A percentile compares a stretch with the other conserved stretches of the same genome.
phyloP scores from a whole-genome alignment of 2,329 filamentous ascomycete species.

The Scedosporium minutisporum region DNA sequence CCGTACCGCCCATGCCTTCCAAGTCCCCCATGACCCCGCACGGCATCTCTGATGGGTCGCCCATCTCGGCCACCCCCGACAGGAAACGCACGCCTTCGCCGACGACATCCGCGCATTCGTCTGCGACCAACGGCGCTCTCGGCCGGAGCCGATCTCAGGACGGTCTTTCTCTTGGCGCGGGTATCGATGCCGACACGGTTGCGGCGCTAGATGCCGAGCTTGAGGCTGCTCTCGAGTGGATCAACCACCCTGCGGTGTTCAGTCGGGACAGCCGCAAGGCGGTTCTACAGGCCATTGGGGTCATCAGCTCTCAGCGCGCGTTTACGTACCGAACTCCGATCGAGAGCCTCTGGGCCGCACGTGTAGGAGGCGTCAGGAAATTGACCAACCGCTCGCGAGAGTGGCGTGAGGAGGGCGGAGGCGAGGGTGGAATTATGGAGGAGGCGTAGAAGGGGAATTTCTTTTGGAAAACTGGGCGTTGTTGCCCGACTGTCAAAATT shows the following conservation, averaged over 20 bases:
- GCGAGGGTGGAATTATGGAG: constrained; percentile 55
- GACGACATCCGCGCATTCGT: constrained; percentile 36
- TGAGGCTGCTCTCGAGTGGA: constrained; percentile 89
- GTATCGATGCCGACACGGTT: constrained; percentile 78
- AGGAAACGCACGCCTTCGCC: constrained; percentile 47
- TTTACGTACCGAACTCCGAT: constrained; percentile 89
- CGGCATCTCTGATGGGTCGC: constrained; percentile 26
- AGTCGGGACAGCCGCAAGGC: constrained; percentile 89
- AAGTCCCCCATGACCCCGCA: constrained; percentile 38
- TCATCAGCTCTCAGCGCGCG: constrained; percentile 87
- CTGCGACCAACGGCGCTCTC: constrained; percentile 28
- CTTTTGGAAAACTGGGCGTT: too few species aligned
- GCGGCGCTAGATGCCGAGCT: constrained; percentile 83
- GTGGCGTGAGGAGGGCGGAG: constrained; percentile 81
- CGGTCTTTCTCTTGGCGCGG: constrained; percentile 50
- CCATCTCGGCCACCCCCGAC: constrained; percentile 38
- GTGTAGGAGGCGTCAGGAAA: constrained; percentile 70
- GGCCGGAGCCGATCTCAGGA: constrained; percentile 46
- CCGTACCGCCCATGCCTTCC: constrained; percentile 57
- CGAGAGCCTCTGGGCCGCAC: constrained; percentile 79
- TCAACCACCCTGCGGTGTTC: constrained; percentile 92
- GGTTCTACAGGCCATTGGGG: constrained; percentile 89
- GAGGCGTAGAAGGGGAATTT: constrained; percentile 33
- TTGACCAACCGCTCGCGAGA: constrained; percentile 78
- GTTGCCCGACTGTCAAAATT: too few species aligned